phyloP scores from a whole-genome alignment of 2,329 filamentous ascomycete species.

The Penicillium sp. region DNA sequence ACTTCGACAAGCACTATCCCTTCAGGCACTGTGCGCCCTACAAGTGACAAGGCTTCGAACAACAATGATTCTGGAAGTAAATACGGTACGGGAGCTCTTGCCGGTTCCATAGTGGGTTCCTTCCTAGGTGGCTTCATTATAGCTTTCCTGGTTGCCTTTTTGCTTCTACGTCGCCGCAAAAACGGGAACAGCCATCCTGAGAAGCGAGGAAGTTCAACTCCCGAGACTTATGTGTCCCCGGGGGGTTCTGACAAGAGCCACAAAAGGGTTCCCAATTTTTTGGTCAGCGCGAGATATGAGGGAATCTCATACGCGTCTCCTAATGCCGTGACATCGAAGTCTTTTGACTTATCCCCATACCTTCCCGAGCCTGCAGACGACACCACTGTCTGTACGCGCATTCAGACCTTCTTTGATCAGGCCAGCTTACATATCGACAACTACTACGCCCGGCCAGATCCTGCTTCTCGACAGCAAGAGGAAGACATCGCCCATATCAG shows the following conservation, averaged over 20 bases:
- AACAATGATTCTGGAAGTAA: not conserved
- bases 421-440: conserved; percentile 46
- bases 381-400: conserved; percentile 29
- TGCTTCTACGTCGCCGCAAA: no score
- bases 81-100: conserved; percentile 30
- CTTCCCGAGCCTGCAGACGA: conserved; percentile 43
- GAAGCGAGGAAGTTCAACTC: no score
- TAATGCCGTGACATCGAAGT: no score
- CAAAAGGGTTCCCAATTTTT: not conserved
- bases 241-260: no score
- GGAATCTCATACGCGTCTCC: not conserved
- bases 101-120: conserved; percentile 36
- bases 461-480: not conserved
- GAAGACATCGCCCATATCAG: conserved; percentile 16
- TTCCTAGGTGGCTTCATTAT: conserved; percentile 32
- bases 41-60: not conserved
- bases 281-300: not conserved
- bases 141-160: conserved; percentile 27
- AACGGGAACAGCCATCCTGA: no score
- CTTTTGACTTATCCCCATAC: conserved; percentile 17
- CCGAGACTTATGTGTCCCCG: no score
- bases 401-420: conserved; percentile 43
- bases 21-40: not conserved
- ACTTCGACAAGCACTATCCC: no score
- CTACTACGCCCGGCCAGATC: conserved; percentile 36